Evolutionary conservation across 352 stramenopile genomes (phyloP).

Genomic region (Thalassiosira mediterranea): DNA sequence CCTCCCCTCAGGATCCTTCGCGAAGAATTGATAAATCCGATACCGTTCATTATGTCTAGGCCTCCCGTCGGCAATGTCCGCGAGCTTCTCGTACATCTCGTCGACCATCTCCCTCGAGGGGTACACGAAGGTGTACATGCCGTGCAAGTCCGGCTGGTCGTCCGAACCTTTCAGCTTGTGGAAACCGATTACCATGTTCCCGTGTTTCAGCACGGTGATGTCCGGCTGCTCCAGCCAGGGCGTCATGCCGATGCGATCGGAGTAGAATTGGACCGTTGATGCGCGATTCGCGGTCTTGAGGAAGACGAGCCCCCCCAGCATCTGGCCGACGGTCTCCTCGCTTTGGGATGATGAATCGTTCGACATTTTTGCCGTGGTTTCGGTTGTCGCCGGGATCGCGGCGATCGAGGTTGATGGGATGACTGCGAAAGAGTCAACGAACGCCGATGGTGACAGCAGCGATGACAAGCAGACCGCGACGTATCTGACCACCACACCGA

Average conservation of each 20-base stretch:
- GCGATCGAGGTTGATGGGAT: too few species aligned
- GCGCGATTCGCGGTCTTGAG: constrained; percentile 29
- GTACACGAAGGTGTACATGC: constrained; percentile 58
- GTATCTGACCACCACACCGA: too few species aligned
- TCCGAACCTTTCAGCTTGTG: constrained; percentile 25
- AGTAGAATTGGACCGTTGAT: constrained; percentile 37
- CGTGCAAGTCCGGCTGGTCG: constrained; percentile 33
- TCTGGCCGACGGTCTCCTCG: constrained; percentile 31
- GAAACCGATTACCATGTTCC: constrained; percentile 51
- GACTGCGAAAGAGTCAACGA: too few species aligned
- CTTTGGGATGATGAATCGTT: background rate
- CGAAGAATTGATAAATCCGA: constrained; percentile 58
- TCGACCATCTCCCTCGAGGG: constrained; percentile 40
- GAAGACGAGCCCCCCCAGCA: constrained; percentile 41
- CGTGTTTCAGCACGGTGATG: constrained; percentile 46
- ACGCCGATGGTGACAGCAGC: too few species aligned
- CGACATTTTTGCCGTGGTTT: too few species aligned
- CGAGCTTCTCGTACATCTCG: constrained; percentile 39
- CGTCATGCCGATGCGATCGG: constrained; percentile 26
- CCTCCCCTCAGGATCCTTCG: constrained; percentile 44
- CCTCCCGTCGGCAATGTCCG: constrained; percentile 31
- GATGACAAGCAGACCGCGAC: too few species aligned
- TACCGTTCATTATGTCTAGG: constrained; percentile 30
- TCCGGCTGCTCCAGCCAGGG: constrained; percentile 49
- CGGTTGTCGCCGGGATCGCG: too few species aligned